These are phyloP conservation scores for Mycosphaerella sp. DNA, from an alignment of 2,329 filamentous ascomycete species.

Conservation along the genomic window DNA sequence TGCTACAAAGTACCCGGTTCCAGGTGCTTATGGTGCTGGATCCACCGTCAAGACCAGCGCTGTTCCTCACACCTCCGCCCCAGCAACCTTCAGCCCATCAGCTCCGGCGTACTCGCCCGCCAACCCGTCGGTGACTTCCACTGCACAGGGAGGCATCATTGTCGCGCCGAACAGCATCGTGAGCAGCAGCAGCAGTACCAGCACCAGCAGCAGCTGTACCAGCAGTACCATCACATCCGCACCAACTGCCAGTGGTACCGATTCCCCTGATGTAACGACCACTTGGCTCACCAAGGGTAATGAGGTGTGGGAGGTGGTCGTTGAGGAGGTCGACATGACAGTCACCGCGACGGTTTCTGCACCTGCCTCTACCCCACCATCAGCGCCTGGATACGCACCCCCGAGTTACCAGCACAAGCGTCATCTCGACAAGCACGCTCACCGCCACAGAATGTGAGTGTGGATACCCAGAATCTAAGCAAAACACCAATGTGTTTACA, in stretches of 20 bases:
- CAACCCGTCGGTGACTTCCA: conserved; percentile 22
- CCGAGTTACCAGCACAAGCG: conserved; percentile 26
- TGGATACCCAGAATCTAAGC: neutral
- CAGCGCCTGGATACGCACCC: conserved; percentile 25
- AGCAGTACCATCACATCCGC: neutral
- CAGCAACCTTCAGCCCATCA: conserved; percentile 15
- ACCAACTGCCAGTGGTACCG: conserved; percentile 25
- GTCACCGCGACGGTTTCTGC: conserved; percentile 36
- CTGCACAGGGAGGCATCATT: conserved; percentile 25
- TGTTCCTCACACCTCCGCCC: conserved; percentile 12
- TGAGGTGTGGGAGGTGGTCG: conserved; percentile 41
- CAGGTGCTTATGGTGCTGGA: conserved; percentile 18
- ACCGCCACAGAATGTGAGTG: conserved; percentile 18
- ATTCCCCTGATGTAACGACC: conserved; percentile 33
- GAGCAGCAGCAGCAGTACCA: no score
- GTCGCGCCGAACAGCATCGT: conserved; percentile 7
- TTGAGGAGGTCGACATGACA: conserved; percentile 41
- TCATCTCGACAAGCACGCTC: conserved; percentile 29
- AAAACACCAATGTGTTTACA: conserved; percentile 4
- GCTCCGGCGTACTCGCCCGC: conserved; percentile 24
- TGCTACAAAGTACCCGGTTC: conserved; percentile 34
- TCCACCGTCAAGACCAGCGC: conserved; percentile 1
- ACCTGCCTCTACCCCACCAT: conserved; percentile 24
- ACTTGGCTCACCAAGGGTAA: conserved; percentile 40
- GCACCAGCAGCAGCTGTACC: conserved; percentile 1